These are phyloP conservation scores for Penicillium concentricum DNA, from an alignment of 2,329 filamentous ascomycete genomes.

Conservation along the genomic window DNA sequence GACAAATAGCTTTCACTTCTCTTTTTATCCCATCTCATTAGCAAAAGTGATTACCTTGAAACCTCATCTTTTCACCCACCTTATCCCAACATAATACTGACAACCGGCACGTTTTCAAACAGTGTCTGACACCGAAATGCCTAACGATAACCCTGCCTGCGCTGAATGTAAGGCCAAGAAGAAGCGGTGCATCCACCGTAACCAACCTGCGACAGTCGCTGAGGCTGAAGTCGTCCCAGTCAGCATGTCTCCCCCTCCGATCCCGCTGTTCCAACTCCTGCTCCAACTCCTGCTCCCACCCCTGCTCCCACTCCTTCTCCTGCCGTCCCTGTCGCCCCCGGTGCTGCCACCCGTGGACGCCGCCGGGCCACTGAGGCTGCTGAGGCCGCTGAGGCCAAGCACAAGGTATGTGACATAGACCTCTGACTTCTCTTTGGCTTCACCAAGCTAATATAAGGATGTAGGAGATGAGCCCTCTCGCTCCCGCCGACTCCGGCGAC, in stretches of 20 bases:
- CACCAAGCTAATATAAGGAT: not conserved
- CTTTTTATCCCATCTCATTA: not conserved
- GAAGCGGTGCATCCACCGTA: constrained; percentile 26
- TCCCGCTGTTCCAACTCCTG: not conserved
- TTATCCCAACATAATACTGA: not conserved
- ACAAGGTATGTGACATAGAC: not conserved
- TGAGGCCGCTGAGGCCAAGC: not conserved
- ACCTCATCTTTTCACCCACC: too few relatives aligned
- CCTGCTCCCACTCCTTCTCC: not conserved
- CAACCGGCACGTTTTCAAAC: not conserved
- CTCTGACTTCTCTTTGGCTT: not conserved
- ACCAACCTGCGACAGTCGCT: not conserved
- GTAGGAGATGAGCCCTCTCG: not conserved
- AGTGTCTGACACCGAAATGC: constrained; percentile 4
- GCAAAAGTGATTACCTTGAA: not conserved
- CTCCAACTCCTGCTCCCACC: not conserved
- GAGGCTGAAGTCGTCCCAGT: not conserved
- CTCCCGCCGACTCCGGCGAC: not conserved
- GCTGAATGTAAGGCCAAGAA: constrained; percentile 25
- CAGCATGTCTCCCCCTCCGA: not conserved
- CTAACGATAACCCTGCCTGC: constrained; percentile 13
- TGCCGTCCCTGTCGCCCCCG: not conserved
- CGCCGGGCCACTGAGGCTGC: not conserved
- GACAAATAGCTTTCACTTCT: not conserved
- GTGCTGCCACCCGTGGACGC: not conserved